A percentile compares a stretch with the other conserved stretches of the same genome.
Evolutionary conservation across 2,329 filamentous ascomycete genomes (phyloP).

Genomic region (Xylariaceae sp.): DNA sequence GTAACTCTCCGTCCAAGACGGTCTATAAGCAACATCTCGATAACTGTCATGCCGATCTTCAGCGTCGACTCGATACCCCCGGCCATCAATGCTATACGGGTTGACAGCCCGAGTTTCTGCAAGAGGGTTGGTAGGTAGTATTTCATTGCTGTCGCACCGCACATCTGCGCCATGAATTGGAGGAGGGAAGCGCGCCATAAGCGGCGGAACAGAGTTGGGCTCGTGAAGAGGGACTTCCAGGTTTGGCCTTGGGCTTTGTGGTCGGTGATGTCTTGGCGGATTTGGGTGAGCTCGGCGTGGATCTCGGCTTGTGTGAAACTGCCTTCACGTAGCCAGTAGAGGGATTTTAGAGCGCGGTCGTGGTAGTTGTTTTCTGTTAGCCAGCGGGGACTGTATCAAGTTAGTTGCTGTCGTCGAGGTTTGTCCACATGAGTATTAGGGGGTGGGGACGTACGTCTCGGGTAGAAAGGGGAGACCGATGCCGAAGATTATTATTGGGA

Average conservation of each 20-base stretch:
- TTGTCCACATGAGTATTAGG: background rate
- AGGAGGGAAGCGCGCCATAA: constrained; percentile 56
- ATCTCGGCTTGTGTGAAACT: constrained; percentile 36
- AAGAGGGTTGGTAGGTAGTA: constrained; percentile 58
- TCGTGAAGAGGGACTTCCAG: constrained; percentile 49
- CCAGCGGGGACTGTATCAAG: constrained; percentile 49
- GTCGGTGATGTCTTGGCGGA: constrained; percentile 42
- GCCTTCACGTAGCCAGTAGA: constrained; percentile 50
- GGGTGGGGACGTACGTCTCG: constrained; percentile 44
- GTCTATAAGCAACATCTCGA: constrained; percentile 58
- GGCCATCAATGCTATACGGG: constrained; percentile 48
- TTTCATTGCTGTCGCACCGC: constrained; percentile 58
- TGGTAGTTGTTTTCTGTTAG: constrained; percentile 49
- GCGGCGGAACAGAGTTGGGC: constrained; percentile 47
- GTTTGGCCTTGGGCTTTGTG: constrained; percentile 36
- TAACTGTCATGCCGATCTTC: constrained; percentile 54
- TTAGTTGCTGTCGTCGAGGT: background rate
- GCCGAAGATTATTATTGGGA: constrained; percentile 50
- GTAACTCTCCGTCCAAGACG: constrained; percentile 48
- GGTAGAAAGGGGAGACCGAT: constrained; percentile 50
- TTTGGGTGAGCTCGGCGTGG: constrained; percentile 44
- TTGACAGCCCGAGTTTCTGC: constrained; percentile 46
- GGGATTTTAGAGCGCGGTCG: constrained; percentile 41
- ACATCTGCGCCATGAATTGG: constrained; percentile 60
- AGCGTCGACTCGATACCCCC: constrained; percentile 56